Evolutionary conservation across 2,329 filamentous ascomycete genomes (phyloP), one percentile per base, ranked within the genome.

Genomic region (Helotiales sp.): DNA sequence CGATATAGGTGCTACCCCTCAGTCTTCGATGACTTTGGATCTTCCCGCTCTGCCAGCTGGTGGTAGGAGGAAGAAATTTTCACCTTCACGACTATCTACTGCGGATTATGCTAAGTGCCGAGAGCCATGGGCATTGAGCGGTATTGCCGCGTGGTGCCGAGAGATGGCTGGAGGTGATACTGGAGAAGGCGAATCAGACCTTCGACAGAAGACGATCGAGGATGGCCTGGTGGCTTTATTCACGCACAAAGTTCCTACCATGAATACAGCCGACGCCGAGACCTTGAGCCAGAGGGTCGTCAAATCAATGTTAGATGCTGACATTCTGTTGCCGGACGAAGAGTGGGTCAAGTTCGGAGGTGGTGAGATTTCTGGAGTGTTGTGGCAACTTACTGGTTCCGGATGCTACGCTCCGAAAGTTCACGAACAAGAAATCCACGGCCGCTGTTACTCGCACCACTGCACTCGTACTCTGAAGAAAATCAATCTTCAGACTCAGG

Each of bases 241-340:
- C 72, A 96, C 91, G 1, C 84, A 90, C 74, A 98, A 97, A 73
- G 92, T 99, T 0, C 93, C 95, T 0, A 99, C 92, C 0, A 97
- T 99, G 91, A 98, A 99, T 67, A 93, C 95, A 40, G 93, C 93
- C 5, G 96, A 99, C 77, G 95, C 95, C 0, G 95, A 99, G 72
- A 88, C 87, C 1, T 79, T 99, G 52, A 91, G 90, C 61, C 83
- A 84, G 58, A 85, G 85, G 38, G 90, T 96, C 0, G 86, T 96
- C 2, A 79, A 85, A 54, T 84, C 87, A 47, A 95, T 99, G 90
- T 83, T 93, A 63, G 81, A 84, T 24, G 85, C 88, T 8, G 88
- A 87, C 36, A 90, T 91, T 10, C 77, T 99, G 30, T 79, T 96
- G 5, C 87, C 88, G 13, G 93, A 97, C 31, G 95, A 99, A 73